phyloP scores from a whole-genome alignment of 2,329 filamentous ascomycete genomes.

The Penicillium expansum region DNA sequence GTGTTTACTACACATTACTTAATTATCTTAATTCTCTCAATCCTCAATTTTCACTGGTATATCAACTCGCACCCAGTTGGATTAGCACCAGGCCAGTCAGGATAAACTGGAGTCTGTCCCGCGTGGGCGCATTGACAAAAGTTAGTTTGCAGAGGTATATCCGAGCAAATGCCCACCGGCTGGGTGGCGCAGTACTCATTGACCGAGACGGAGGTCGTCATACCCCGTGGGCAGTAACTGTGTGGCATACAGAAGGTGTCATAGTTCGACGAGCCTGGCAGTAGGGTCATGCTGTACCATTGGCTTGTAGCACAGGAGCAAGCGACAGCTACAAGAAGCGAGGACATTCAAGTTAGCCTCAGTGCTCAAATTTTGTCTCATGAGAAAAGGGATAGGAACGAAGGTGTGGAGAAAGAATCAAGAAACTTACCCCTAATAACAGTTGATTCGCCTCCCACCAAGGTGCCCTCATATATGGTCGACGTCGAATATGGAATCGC shows the following conservation, averaged over 20 bases:
- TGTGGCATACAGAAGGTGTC: constrained; percentile 28
- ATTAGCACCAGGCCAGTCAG: constrained; percentile 13
- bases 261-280: constrained; percentile 3
- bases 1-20: background rate
- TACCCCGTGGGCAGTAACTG: constrained; percentile 23
- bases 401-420: background rate
- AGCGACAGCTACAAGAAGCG: constrained; percentile 15
- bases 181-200: constrained; percentile 24
- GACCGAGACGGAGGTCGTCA: constrained; percentile 21
- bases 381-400: background rate
- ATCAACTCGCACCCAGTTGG: constrained; percentile 21
- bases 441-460: constrained; percentile 19
- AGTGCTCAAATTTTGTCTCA: background rate
- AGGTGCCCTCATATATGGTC: constrained; percentile 21
- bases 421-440: constrained; percentile 19
- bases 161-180: constrained; percentile 8
- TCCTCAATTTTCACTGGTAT: background rate
- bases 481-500: constrained; percentile 19
- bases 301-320: constrained; percentile 24
- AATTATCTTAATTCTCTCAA: background rate
- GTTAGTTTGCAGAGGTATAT: constrained; percentile 9
- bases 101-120: constrained; percentile 21
- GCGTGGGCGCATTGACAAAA: constrained; percentile 19
- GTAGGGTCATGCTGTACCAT: constrained; percentile 24
- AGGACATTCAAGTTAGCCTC: background rate